Evolutionary conservation across 2,329 filamentous ascomycete species (phyloP), one percentile per base, ranked within the genome.

Genomic region (Cytospora paraplurivora): DNA sequence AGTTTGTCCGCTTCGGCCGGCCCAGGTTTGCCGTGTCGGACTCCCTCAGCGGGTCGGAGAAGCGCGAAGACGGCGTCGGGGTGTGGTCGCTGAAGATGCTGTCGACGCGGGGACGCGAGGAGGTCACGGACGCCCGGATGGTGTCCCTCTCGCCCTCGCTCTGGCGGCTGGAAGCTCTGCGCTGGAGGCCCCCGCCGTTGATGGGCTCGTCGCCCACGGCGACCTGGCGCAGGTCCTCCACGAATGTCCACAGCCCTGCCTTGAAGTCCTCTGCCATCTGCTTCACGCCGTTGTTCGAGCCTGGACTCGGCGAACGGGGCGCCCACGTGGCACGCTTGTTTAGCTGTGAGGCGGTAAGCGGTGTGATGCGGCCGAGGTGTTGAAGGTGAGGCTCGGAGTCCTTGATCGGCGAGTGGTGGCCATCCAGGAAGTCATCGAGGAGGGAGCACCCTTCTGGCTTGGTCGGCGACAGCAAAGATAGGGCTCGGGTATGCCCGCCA

Each of bases 171-270:
- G 64, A 62, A 13, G 53, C 62, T 15, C 64, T 61, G 13, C 64
- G 66, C 44, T 71, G 68, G 4, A 62, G 49, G 12, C 70, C 68
- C 19, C 69, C 66, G 15, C 86, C 88, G 65, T 82, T 87, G 67
- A 92, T 86, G 17, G 88, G 91, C 78, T 99, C 95, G 61, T 99
- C 95, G 32, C 95, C 95, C 7, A 99, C 93, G 0, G 95, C 97
- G 15, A 94, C 96, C 76, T 98, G 95, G 68, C 93, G 85, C 55
- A 99, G 87, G 73, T 99, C 95, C 74, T 98, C 95, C 65, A 97
- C 87, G 76, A 99, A 99, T 1, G 92, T 97, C 87, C 91, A 93
- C 56, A 99, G 79, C 1, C 95, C 94, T 58, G 95, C 87, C 73
- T 89, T 92, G 75, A 99, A 88, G 76, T 97, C 95, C 65, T 91